These are phyloP conservation scores for Fistulinella staudtii DNA, from an alignment of 1,284 basidiomycete genomes.

Conservation along the genomic window DNA sequence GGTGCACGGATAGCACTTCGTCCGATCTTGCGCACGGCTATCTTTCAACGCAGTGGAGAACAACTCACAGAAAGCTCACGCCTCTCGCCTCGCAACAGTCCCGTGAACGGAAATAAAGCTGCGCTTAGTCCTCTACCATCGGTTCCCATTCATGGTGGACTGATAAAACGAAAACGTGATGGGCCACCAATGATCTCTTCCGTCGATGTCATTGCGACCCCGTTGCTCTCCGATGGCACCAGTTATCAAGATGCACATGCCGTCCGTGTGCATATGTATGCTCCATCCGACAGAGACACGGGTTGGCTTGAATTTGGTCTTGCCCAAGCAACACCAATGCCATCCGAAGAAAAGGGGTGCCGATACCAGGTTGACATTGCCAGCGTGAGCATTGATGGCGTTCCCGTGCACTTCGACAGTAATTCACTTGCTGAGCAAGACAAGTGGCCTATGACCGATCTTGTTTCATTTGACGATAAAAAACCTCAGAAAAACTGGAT, in stretches of 20 bases:
- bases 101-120: slow-evolving; percentile 23
- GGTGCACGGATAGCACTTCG: slow-evolving; percentile 57
- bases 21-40: slow-evolving; percentile 27
- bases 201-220: slow-evolving; percentile 52
- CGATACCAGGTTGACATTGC: slow-evolving; percentile 52
- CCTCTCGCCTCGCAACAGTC: slow-evolving; percentile 32
- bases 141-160: slow-evolving; percentile 21
- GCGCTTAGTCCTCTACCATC: slow-evolving; percentile 19
- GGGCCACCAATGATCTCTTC: slow-evolving; percentile 61
- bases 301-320: slow-evolving; percentile 80
- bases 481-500: slow-evolving; percentile 53
- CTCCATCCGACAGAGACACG: slow-evolving; percentile 51
- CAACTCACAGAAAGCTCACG: slow-evolving; percentile 20
- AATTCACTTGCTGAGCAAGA: slow-evolving; percentile 40
- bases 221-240: slow-evolving; percentile 37
- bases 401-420: slow-evolving; percentile 58
- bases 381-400: slow-evolving; percentile 58
- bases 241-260: slow-evolving; percentile 47
- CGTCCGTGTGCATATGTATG: slow-evolving; percentile 53
- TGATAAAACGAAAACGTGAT: slow-evolving; percentile 40
- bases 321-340: slow-evolving; percentile 36
- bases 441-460: slow-evolving; percentile 31
- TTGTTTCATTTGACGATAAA: slow-evolving; percentile 45
- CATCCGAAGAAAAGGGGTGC: slow-evolving; percentile 11
- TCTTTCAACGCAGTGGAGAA: slow-evolving; percentile 28